phyloP scores from a whole-genome alignment of 306 rosid species.

The Lagenaria siceraria region DNA sequence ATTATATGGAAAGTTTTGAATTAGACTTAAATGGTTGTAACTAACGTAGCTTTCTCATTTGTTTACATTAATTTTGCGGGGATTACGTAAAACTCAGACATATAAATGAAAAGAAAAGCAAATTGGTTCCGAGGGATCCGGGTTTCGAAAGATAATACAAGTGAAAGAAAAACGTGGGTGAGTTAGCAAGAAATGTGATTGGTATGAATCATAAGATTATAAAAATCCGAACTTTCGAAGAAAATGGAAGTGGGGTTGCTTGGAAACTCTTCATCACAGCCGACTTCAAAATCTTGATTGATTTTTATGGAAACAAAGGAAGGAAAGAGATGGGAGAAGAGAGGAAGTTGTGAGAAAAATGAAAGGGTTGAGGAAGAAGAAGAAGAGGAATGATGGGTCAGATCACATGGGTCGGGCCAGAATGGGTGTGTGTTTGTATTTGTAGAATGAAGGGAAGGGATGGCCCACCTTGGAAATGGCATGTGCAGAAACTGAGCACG shows the following conservation, averaged over 20 bases:
- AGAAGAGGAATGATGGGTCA: neutral
- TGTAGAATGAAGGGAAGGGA: neutral
- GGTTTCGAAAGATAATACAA: neutral
- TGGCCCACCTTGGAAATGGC: conserved; percentile 3
- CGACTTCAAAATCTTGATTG: neutral
- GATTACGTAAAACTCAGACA: neutral
- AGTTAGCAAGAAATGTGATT: neutral
- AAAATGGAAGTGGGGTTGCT: neutral
- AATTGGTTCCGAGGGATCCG: neutral
- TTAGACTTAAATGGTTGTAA: neutral
- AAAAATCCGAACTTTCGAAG: neutral
- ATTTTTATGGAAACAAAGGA: neutral
- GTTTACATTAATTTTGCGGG: neutral
- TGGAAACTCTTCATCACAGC: neutral
- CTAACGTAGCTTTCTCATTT: neutral
- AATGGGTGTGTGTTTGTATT: neutral
- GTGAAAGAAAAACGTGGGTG: neutral
- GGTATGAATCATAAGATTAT: neutral
- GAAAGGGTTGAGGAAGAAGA: neutral
- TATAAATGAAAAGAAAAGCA: neutral
- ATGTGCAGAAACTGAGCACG: conserved; percentile 3
- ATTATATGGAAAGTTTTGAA: neutral
- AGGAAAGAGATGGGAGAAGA: neutral
- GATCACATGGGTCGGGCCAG: conserved; percentile 9
- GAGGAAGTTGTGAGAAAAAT: neutral